Base-by-base conservation (phyloP, 176 grass and related monocot species). In the Melocanna baccifera region DNA sequence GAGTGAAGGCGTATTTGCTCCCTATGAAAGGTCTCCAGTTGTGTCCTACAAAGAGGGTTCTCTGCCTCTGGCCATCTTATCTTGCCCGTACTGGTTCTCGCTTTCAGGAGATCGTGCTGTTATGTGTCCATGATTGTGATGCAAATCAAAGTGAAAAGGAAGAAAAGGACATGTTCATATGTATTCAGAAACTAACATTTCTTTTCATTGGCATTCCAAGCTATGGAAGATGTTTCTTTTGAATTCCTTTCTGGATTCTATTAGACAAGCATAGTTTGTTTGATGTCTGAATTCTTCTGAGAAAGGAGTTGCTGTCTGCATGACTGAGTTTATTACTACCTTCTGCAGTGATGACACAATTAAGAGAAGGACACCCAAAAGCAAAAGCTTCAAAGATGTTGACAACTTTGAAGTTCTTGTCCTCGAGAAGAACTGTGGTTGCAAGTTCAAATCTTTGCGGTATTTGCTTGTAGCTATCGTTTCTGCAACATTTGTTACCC, bases 381-480 rank as follows among this genome's bases (percentile, higher is more conserved):
- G 66, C 47, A 91, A 78, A 58, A 90, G 89, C 69, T 91, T 71
- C 53, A 97, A 94, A 87, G 94, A 92, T 73, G 85, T 86, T 5
- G 90, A 97, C 22, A 94, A 77, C 47, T 84, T 84, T 53, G 91
- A 94, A 85, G 83, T 90, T 81, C 69, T 97, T 69, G 75, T 97
- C 87, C 64, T 90, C 8, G 88, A 94, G 28, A 89, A 79, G 86
- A 86, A 80, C 77, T 92, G 81, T 9, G 86, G 75, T 69, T 94
- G 88, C 92, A 97, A 94, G 87, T 97, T 97, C 77, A 89, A 85
- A 69, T 90, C 92, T 52, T 72, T 94, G 70, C 77, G 86, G 25
- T 78, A 94, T 42, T 84, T 92, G 63, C 80, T 97, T 12, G 74
- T 97, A 66, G 87, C 90, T 79, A 90, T 97, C 42, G 67, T 91